Evolutionary conservation across 805 yeast species (phyloP).

Genomic region (Ogataea angusta): DNA sequence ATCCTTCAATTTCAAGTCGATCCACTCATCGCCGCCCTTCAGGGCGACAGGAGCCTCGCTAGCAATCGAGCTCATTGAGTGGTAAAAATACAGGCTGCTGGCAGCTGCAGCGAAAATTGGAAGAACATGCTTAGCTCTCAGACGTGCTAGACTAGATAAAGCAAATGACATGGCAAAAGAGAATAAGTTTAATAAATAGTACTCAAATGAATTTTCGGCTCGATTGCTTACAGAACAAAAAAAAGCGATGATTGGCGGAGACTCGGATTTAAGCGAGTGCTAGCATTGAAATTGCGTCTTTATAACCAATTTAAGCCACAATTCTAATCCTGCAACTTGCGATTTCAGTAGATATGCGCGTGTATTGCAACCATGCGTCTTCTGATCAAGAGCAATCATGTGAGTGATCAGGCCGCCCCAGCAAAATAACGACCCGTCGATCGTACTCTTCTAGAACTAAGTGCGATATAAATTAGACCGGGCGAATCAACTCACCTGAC

Average conservation of each 20-base stretch:
- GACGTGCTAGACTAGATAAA: constrained; percentile 6
- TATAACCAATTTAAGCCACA: neutral
- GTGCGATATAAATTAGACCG: neutral
- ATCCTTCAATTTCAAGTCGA: constrained; percentile 57
- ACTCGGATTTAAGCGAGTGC: neutral
- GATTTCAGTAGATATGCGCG: neutral
- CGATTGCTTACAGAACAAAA: neutral
- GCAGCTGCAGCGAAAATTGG: constrained; percentile 18
- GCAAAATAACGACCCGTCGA: constrained; percentile 4
- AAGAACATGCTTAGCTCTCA: constrained; percentile 17
- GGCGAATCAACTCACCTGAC: no score
- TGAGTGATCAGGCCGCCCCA: no score
- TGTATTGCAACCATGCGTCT: neutral
- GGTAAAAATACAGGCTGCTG: constrained; percentile 41
- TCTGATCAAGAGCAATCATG: neutral
- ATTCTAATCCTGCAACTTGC: neutral
- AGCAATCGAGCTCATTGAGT: constrained; percentile 30
- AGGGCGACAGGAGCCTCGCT: constrained; percentile 44
- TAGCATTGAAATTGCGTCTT: neutral
- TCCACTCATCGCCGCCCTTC: constrained; percentile 65
- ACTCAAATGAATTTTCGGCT: neutral
- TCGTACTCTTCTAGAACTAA: neutral
- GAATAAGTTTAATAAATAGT: neutral
- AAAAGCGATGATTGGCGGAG: constrained; percentile 7
- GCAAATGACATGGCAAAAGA: constrained; percentile 11